These are phyloP conservation scores for Lanmaoa rubissima DNA, from an alignment of 768 basidiomycete genomes.

Conservation along the genomic window DNA sequence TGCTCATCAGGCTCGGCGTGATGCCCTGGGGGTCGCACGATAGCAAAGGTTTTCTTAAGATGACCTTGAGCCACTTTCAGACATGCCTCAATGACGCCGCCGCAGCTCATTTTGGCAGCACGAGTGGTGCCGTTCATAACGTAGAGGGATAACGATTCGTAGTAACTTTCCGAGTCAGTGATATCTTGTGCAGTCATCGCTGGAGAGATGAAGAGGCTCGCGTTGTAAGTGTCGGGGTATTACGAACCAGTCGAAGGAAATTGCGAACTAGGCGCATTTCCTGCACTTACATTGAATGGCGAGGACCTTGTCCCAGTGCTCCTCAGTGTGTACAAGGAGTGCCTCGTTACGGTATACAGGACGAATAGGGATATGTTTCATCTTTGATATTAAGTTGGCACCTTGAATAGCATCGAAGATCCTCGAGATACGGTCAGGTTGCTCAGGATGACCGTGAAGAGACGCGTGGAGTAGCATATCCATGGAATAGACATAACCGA, in stretches of 20 bases:
- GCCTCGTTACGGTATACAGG: slow-evolving; percentile 76
- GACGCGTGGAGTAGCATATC: slow-evolving; percentile 86
- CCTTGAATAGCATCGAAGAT: slow-evolving; percentile 69
- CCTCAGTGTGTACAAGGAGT: slow-evolving; percentile 84
- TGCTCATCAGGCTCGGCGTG: slow-evolving; percentile 98
- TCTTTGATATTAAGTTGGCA: slow-evolving; percentile 59
- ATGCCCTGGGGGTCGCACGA: slow-evolving; percentile 96
- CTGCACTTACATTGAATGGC: slow-evolving; percentile 70
- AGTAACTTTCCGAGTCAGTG: slow-evolving; percentile 73
- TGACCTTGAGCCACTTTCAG: slow-evolving; percentile 80
- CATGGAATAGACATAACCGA: slow-evolving; percentile 84
- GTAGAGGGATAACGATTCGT: slow-evolving; percentile 91
- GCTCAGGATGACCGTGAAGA: slow-evolving; percentile 70
- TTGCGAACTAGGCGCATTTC: neutral
- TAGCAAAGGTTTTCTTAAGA: slow-evolving; percentile 86
- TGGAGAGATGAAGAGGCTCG: slow-evolving; percentile 30
- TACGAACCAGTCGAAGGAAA: slow-evolving; percentile 2
- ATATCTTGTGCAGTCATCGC: slow-evolving; percentile 78
- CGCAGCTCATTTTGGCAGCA: slow-evolving; percentile 86
- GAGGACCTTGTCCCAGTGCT: slow-evolving; percentile 89
- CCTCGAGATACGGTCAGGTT: slow-evolving; percentile 70
- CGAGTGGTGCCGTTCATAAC: slow-evolving; percentile 82
- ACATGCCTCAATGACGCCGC: slow-evolving; percentile 90
- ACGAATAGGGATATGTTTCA: slow-evolving; percentile 77
- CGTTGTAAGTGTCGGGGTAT: slow-evolving; percentile 13